Evolutionary conservation across 2,329 filamentous ascomycete genomes (phyloP).

Genomic region (Samsoniella hepiali): DNA sequence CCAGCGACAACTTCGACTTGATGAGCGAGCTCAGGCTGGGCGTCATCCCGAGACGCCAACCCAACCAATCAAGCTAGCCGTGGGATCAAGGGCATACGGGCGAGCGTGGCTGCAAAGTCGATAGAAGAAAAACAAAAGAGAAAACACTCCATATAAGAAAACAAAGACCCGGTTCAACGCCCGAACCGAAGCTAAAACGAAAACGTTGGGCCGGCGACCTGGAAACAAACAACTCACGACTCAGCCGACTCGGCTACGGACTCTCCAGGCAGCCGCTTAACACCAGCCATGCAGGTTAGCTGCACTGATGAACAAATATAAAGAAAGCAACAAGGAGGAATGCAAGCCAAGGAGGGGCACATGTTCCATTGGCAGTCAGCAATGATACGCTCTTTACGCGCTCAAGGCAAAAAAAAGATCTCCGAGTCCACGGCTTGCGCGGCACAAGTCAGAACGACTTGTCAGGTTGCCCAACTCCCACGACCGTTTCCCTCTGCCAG

Average conservation of each 20-base stretch:
- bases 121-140: background rate
- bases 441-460: background rate
- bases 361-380: background rate
- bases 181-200: background rate
- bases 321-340: background rate
- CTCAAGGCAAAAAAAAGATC: background rate
- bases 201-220: background rate
- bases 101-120: background rate
- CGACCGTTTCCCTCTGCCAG: background rate
- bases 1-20: constrained; percentile 32
- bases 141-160: background rate
- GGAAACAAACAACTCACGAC: constrained; percentile 5
- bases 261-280: background rate
- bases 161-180: background rate
- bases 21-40: constrained; percentile 45
- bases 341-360: background rate
- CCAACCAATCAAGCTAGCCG: constrained; percentile 13
- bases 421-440: constrained; percentile 3
- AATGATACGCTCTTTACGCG: background rate
- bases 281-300: constrained; percentile 1
- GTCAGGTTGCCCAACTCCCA: background rate
- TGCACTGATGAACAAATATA: background rate
- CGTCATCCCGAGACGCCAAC: constrained; percentile 34
- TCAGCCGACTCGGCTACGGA: background rate
- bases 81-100: background rate